Conservation (phyloP, 148 eudicot genomes). For the Dianthus caryophyllus region DNA sequence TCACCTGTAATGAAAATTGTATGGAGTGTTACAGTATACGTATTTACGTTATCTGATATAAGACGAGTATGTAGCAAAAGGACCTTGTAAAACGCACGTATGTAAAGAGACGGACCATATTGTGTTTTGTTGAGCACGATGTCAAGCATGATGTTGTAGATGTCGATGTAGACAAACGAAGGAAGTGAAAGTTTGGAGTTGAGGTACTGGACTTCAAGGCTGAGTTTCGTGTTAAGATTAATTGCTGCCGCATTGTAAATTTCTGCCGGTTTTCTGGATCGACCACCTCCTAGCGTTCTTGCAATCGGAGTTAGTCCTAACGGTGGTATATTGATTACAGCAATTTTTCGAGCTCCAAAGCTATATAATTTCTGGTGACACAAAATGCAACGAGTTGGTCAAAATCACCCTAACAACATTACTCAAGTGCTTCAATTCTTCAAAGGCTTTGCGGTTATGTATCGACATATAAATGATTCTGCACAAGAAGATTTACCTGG, state of each 20-base stretch:
- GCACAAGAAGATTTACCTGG: constrained; percentile 31
- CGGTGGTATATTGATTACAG: constrained; percentile 43
- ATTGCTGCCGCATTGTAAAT: constrained; percentile 42
- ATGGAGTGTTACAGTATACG: too few species aligned
- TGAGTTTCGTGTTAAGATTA: constrained; percentile 44
- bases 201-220: constrained; percentile 22
- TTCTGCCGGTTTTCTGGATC: constrained; percentile 27
- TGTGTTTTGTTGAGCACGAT: constrained; percentile 38
- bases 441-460: too few species aligned
- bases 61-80: too few species aligned
- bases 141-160: constrained; percentile 40
- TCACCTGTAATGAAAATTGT: too few species aligned
- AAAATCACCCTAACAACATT: not conserved
- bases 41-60: too few species aligned
- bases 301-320: constrained; percentile 56
- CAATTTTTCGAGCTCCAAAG: constrained; percentile 58
- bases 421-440: too few species aligned
- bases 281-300: constrained; percentile 54
- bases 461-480: not conserved
- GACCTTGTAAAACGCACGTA: not conserved
- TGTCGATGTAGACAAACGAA: constrained; percentile 47
- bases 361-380: constrained; percentile 36
- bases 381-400: not conserved
- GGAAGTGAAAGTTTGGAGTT: constrained; percentile 26
- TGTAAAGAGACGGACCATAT: constrained; percentile 35